Conservation (phyloP, 805 yeast species). For the Lipomyces japonicus region DNA sequence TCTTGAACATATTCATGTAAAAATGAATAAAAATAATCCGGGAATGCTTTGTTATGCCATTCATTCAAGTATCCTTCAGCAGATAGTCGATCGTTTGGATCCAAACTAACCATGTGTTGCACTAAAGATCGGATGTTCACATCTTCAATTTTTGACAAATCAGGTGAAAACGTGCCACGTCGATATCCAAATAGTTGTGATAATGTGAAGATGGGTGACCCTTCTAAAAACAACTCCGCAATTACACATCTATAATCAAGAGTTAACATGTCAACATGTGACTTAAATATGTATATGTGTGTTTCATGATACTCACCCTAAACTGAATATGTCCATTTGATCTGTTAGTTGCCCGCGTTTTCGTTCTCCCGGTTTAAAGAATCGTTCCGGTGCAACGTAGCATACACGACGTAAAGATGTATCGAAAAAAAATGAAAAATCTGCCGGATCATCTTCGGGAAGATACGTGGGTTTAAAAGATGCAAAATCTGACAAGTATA, state of each 20-base stretch:
- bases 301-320: conserved; percentile 32
- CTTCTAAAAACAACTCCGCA: conserved; percentile 84
- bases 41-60: conserved; percentile 36
- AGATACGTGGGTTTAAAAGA: conserved; percentile 75
- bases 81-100: conserved; percentile 57
- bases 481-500: conserved; percentile 76
- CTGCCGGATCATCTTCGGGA: conserved; percentile 92
- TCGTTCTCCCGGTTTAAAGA: conserved; percentile 40
- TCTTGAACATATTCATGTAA: conserved; percentile 62
- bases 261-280: conserved; percentile 43
- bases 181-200: conserved; percentile 84
- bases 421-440: conserved; percentile 87
- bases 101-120: conserved; percentile 55
- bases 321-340: conserved; percentile 65
- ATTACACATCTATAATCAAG: conserved; percentile 55
- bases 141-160: conserved; percentile 54
- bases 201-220: conserved; percentile 78
- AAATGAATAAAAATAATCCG: conserved; percentile 41
- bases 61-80: conserved; percentile 53
- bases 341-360: conserved; percentile 44
- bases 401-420: conserved; percentile 82
- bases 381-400: conserved; percentile 92
- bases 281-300: conserved; percentile 44
- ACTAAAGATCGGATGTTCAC: conserved; percentile 50
- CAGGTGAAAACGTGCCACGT: conserved; percentile 63